Evolutionary conservation across 1,139 yeast species (phyloP), one percentile per base, ranked within the genome.

Genomic region (Sugiyamaella japonica): DNA sequence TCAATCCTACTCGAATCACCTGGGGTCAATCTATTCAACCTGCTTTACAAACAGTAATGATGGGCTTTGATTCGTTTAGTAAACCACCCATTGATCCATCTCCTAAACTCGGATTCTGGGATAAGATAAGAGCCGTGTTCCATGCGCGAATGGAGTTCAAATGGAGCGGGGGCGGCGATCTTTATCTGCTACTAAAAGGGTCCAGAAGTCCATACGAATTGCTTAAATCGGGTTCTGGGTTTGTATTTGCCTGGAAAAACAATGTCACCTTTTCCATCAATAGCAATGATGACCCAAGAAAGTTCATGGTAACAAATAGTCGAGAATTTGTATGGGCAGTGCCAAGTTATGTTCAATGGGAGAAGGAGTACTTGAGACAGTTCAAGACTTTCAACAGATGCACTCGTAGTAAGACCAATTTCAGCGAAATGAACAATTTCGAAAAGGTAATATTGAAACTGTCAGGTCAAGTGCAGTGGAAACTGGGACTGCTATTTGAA

Each of bases 11-110:
- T 0, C 74, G 88, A 37, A 82, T 89, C 42, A 82, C 89, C 0
- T 90, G 97, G 96, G 95, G 96, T 29, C 84, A 85, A 37, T 86
- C 90, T 0, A 85, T 85, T 65, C 89, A 85, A 63, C 91, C 96
- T 39, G 95, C 90, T 1, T 79, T 91, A 40, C 91, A 89, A 61
- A 93, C 89, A 61, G 78, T 85, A 1, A 87, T 88, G 85, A 74
- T 83, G 54, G 86, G 84, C 56, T 79, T 91, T 62, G 97, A 90
- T 64, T 85, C 86, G 53, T 88, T 91, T 67, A 84, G 95, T 0
- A 93, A 84, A 61, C 89, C 90, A 0, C 85, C 83, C 10, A 75
- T 87, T 13, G 98, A 93, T 68, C 91, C 90, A 20, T 87, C 96
- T 56, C 88, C 89, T 1, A 81, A 81, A 45, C 73, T 90, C 28